phyloP scores from a whole-genome alignment of 805 yeast genomes.

The Yarrowia porcina region DNA sequence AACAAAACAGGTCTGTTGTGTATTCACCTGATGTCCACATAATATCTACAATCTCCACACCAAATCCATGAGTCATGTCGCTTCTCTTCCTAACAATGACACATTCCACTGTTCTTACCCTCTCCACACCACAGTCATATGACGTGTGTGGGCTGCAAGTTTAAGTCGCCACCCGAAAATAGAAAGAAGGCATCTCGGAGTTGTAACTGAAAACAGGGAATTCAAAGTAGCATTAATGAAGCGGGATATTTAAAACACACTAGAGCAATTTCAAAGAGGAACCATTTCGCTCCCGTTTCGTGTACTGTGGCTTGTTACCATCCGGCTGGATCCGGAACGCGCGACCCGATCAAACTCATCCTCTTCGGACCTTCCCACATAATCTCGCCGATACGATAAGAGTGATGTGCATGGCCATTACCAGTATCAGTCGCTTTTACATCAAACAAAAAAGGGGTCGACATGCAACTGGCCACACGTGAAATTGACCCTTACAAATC shows the following conservation, averaged over 20 bases:
- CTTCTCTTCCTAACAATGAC: neutral
- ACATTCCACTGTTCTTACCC: neutral
- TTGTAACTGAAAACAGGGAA: neutral
- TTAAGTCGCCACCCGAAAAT: neutral
- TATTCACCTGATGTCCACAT: too few relatives aligned
- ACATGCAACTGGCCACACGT: neutral
- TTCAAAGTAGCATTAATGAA: too few relatives aligned
- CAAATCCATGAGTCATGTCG: neutral
- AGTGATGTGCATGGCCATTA: neutral
- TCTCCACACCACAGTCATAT: neutral
- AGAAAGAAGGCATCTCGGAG: neutral
- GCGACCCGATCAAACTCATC: neutral
- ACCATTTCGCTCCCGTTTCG: neutral
- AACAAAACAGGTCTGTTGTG: too few relatives aligned
- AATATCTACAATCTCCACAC: too few relatives aligned
- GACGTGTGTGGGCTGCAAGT: conserved; percentile 1
- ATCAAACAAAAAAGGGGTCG: neutral
- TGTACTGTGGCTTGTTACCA: neutral
- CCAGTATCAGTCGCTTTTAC: neutral
- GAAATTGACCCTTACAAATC: neutral
- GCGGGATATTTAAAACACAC: too few relatives aligned
- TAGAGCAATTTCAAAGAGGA: too few relatives aligned
- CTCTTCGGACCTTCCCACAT: neutral
- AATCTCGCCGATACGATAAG: conserved; percentile 15
- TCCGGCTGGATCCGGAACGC: neutral